phyloP scores from a whole-genome alignment of 2,329 filamentous ascomycete species.

The Penicillium hesseltinei region DNA sequence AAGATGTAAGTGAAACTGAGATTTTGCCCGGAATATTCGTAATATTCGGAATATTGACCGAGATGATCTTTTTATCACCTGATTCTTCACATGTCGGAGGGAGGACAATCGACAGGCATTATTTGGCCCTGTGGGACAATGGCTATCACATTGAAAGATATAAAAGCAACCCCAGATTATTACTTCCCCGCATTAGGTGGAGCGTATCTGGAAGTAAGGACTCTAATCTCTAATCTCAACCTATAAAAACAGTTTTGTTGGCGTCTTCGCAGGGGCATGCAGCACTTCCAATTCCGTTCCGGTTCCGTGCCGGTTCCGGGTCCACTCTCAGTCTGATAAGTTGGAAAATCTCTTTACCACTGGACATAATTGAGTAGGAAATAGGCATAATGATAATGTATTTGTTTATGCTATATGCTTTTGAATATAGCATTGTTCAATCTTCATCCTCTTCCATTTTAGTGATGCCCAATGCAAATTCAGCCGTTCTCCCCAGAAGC shows the following conservation, averaged over 20 bases:
- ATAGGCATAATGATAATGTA: fast-evolving
- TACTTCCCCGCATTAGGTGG: conserved; percentile 1
- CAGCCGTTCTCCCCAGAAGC: not conserved
- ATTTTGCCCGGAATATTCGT: no score
- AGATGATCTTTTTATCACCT: not conserved
- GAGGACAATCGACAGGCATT: not conserved
- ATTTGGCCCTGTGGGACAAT: not conserved
- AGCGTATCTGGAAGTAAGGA: not conserved
- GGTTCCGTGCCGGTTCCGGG: not conserved
- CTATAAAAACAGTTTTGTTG: not conserved
- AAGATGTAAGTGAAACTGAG: not conserved
- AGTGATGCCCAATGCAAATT: not conserved
- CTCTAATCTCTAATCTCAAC: not conserved
- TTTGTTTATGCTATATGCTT: no score
- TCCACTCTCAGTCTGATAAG: not conserved
- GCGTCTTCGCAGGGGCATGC: not conserved
- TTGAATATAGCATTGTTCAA: not conserved
- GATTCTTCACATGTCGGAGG: not conserved
- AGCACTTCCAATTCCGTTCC: not conserved
- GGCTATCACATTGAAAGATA: not conserved
- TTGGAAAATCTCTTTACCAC: not conserved
- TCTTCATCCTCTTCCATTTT: not conserved
- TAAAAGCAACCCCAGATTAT: not conserved
- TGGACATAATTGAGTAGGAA: not conserved
- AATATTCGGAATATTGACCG: no score